Conservation (phyloP, 2,329 filamentous ascomycete species). For the Graphiopsis chlorocephala region DNA sequence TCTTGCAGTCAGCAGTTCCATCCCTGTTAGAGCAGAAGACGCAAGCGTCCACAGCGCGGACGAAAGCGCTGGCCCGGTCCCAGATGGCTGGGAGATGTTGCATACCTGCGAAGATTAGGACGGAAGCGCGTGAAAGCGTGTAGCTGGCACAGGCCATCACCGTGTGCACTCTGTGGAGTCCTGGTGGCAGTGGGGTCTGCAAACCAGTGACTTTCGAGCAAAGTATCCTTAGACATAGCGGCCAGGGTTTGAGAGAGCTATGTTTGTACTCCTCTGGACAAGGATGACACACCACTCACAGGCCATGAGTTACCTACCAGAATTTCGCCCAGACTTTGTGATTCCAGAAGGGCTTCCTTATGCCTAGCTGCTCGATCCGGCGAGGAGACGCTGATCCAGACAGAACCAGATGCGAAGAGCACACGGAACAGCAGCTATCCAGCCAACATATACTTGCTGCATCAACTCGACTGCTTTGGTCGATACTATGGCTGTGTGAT, state of each 20-base stretch:
- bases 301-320: background rate
- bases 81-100: conserved; percentile 8
- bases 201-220: background rate
- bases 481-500: no score
- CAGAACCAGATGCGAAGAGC: background rate
- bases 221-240: background rate
- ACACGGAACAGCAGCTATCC: background rate
- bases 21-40: background rate
- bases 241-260: background rate
- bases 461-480: background rate
- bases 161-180: background rate
- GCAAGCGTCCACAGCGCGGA: background rate
- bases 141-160: background rate
- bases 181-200: background rate
- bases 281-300: background rate
- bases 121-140: background rate
- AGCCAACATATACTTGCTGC: background rate
- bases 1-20: background rate
- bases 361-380: background rate
- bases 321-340: background rate
- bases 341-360: background rate
- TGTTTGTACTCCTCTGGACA: background rate
- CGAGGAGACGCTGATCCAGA: background rate
- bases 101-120: conserved; percentile 9
- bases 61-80: background rate